Evolutionary conservation across 192 early-diverging fungal genomes (phyloP).

Genomic region (Coemansia sp.): DNA sequence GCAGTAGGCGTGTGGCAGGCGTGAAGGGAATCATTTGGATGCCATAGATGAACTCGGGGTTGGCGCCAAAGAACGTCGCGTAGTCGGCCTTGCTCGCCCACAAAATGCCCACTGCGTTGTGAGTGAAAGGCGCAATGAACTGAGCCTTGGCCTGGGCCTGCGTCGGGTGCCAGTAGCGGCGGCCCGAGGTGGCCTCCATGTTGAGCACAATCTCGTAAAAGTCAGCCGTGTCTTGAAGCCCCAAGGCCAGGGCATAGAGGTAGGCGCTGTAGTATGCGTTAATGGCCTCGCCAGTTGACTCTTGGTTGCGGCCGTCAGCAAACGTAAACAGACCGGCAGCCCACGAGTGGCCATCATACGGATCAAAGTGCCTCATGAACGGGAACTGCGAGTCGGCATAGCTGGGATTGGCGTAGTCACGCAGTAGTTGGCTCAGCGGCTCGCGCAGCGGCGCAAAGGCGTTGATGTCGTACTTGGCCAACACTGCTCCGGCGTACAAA

Average conservation of each 20-base stretch:
- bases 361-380: constrained; percentile 60
- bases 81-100: constrained; percentile 58
- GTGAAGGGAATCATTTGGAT: constrained; percentile 64
- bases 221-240: constrained; percentile 35
- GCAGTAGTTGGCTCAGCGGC: constrained; percentile 48
- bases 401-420: constrained; percentile 61
- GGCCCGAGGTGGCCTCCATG: constrained; percentile 53
- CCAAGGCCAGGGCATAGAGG: constrained; percentile 48
- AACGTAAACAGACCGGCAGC: constrained; percentile 60
- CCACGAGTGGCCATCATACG: constrained; percentile 69
- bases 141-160: constrained; percentile 26
- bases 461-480: constrained; percentile 53
- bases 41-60: constrained; percentile 57
- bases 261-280: constrained; percentile 62
- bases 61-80: constrained; percentile 55
- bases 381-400: constrained; percentile 58
- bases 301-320: constrained; percentile 59
- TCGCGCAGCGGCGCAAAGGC: constrained; percentile 37
- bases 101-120: constrained; percentile 57
- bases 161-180: constrained; percentile 60
- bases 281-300: constrained; percentile 59
- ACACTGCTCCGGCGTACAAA: constrained; percentile 56
- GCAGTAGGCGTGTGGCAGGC: constrained; percentile 44
- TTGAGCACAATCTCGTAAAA: constrained; percentile 56
- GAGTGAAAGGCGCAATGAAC: constrained; percentile 39